Base-by-base conservation (phyloP, 129 eudicot species). In the Ambrosia trifida region DNA sequence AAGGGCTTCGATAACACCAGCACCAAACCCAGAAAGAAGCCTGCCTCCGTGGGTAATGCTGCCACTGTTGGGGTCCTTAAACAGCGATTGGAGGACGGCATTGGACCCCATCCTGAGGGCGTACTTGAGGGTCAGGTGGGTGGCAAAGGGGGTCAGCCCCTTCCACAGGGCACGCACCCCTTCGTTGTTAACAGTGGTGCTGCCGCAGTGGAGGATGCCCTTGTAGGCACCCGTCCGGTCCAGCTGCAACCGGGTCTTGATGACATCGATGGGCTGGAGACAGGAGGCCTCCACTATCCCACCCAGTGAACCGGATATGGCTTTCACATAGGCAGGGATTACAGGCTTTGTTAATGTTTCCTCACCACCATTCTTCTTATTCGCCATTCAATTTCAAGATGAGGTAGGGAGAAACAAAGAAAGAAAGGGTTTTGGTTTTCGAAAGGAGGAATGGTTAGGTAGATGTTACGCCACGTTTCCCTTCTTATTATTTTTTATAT, bases 1-100 rank as follows among this genome's bases (percentile, higher is more conserved):
- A 13, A 92, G 89, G 58, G 98, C 98, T 80, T 92, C 98, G 20
- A 92, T 89, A 47, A 92, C 96, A 32, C 98, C 98, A 31, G 98
- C 98, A 12, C 98, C 98, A 50, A 92, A 92, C 14, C 98, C 98
- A 54, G 96, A 79, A 46, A 87, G 19, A 12, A 92, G 7, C 78
- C 95, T 68, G 3, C 89, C 98, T 0, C 66, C 82, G 41, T 85
- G 80, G 59, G 91, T 89, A 20, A 89, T 76, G 5, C 69, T 60
- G 6, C 98, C 96, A 0, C 95, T 92, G 8, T 79, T 17, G 7
- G 78, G 19, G 72, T 92, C 96, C 88, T 87, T 92, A 43, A 92
- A 83, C 5, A 78, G 91, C n/a, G 85, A 41, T 51, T 92, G 96
- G 0, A 92, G 52, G 10, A 88, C 84, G 11, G 96, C 95, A 80